Evolutionary conservation across 352 stramenopile genomes (phyloP).

Genomic region (Phytophthora boehmeriae): DNA sequence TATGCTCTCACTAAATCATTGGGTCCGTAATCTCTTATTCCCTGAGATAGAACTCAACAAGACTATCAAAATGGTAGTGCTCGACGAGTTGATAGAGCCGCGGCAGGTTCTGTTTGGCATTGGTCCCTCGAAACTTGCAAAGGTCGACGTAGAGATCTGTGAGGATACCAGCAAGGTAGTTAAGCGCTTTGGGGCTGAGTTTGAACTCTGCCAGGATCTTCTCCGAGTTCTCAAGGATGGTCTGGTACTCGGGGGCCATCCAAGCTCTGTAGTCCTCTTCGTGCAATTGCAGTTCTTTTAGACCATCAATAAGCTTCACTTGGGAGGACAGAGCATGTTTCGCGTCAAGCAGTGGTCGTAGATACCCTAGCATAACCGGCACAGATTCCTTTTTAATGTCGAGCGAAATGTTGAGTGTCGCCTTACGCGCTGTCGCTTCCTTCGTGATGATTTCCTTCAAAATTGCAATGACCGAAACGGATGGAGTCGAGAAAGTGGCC

Average conservation of each 20-base stretch:
- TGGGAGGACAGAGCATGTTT: constrained; percentile 78
- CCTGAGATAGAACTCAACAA: constrained; percentile 82
- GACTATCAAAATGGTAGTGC: constrained; percentile 80
- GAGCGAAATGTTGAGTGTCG: constrained; percentile 79
- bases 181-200: constrained; percentile 66
- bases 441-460: constrained; percentile 87
- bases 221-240: constrained; percentile 69
- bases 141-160: constrained; percentile 87
- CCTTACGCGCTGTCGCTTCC: constrained; percentile 79
- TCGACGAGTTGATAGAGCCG: constrained; percentile 80
- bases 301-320: constrained; percentile 82
- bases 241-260: constrained; percentile 84
- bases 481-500: constrained; percentile 76
- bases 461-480: constrained; percentile 84
- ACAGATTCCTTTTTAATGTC: constrained; percentile 85
- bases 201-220: constrained; percentile 81
- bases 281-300: constrained; percentile 87
- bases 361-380: constrained; percentile 64
- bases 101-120: constrained; percentile 75
- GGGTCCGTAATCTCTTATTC: constrained; percentile 27
- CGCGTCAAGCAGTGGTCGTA: constrained; percentile 67
- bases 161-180: constrained; percentile 81
- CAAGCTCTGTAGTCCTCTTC: constrained; percentile 72
- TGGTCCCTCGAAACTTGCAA: constrained; percentile 84
- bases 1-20: no score